Percentiles rank a stretch among this genome's conserved stretches.
These are phyloP conservation scores for Sporodiniella umbellata DNA, from an alignment of 371 early-diverging fungal genomes.

Conservation along the genomic window DNA sequence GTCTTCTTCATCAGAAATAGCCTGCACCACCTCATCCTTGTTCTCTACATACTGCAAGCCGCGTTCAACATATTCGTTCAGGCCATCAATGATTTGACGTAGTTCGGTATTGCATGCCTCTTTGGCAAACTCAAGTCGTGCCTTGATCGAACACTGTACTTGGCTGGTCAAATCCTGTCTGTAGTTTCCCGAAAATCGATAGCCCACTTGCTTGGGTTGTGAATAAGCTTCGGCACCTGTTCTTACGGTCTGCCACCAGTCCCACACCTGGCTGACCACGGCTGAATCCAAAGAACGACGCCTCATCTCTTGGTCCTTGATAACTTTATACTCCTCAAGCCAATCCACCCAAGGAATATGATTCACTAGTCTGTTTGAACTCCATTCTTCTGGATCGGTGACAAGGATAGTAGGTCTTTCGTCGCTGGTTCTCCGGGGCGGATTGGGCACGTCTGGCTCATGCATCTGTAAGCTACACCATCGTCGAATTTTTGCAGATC, in stretches of 20 bases:
- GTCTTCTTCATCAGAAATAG: conserved; percentile 22
- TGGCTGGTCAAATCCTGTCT: conserved; percentile 5
- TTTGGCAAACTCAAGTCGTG: conserved; percentile 41
- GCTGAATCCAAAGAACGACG: not conserved
- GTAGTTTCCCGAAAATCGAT: conserved; percentile 21
- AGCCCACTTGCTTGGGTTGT: conserved; percentile 19
- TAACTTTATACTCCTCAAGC: conserved; percentile 46
- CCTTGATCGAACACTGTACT: conserved; percentile 34
- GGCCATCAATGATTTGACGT: conserved; percentile 62
- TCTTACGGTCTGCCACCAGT: conserved; percentile 32
- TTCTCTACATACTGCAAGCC: conserved; percentile 62
- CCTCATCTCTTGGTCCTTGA: conserved; percentile 26
- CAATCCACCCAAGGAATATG: conserved; percentile 52
- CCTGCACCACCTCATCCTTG: conserved; percentile 25
- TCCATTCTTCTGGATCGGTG: conserved; percentile 20
- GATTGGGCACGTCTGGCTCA: not conserved
- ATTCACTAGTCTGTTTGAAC: conserved; percentile 13
- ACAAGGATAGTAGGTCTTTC: conserved; percentile 35
- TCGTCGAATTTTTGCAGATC: conserved; percentile 40
- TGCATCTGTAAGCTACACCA: conserved; percentile 26
- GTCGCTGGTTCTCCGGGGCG: conserved; percentile 8
- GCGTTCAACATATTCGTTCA: conserved; percentile 70
- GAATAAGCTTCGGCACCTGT: conserved; percentile 22
- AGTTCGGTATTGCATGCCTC: conserved; percentile 47
- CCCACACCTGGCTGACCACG: conserved; percentile 9